Evolutionary conservation across 2,329 filamentous ascomycete species (phyloP), one percentile per base, ranked within the genome.

Genomic region (Ceratocystis cubensis): DNA sequence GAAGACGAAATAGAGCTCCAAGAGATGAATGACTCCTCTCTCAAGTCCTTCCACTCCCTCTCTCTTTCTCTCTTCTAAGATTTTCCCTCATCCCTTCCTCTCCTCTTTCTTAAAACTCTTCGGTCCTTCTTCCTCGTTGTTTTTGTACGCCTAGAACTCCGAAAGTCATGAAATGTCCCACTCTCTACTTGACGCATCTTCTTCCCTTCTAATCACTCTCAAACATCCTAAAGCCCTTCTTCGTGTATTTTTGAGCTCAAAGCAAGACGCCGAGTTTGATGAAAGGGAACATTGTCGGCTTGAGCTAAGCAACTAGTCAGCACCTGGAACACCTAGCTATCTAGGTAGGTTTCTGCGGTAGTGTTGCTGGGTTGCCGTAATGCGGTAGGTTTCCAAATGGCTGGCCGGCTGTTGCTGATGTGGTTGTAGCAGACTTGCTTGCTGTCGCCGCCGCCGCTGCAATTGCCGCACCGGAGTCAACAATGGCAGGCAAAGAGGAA

Each of bases 361-460:
- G 73, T 41, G 81, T 81, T 41, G 82, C 81, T 67, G 82, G 82
- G 73, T 85, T 85, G 70, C 82, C 82, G 70, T 84, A 85, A 67
- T 77, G 79, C 56, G 81, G 81, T 69, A 85, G 74, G 70, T 83
- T 81, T 68, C 77, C 79, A 70, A 79, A 84, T 5, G 78, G 73
- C 70, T 80, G 64, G 20, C 25, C 59, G 65, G 64, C n/a, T 59
- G 76, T 15, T 75, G 56, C 75, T 45, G 41, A 6, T n/a, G 53
- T 33, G 17, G 25, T 41, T 15, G 17, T 30, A 4, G 53, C 28
- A 30, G 53, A 7, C 15, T 57, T 57, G 22, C 22, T n/a, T 17
- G 53, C 17, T 30, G 53, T 17, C 17, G 53, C 22, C 28, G 53
- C n/a, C 10, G 25, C 53, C 2, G 50, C 20, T 2, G 50, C 50